Evolutionary conservation across 208 protist species (phyloP).

Genomic region (Trypanosoma boissoni): DNA sequence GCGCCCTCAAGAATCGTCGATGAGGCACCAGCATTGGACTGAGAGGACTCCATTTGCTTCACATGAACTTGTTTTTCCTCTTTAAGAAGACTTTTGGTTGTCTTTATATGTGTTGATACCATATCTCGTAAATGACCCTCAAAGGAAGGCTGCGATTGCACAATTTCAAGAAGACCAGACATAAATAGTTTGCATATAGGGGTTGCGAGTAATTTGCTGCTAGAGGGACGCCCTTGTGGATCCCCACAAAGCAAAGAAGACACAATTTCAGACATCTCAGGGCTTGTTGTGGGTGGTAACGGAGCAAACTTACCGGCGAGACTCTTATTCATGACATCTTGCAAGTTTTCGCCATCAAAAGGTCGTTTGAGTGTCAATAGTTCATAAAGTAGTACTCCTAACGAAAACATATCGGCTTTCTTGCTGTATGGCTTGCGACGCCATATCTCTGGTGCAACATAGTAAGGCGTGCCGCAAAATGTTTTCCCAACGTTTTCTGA

Average conservation of each 20-base stretch:
- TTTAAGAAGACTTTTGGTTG: slow-evolving; percentile 54
- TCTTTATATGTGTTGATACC: slow-evolving; percentile 56
- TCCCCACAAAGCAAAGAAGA: slow-evolving; percentile 51
- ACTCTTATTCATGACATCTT: slow-evolving; percentile 73
- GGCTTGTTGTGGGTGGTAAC: slow-evolving; percentile 50
- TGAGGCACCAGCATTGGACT: slow-evolving; percentile 36
- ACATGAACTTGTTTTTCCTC: slow-evolving; percentile 41
- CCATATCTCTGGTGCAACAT: slow-evolving; percentile 68
- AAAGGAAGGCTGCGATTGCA: slow-evolving; percentile 64
- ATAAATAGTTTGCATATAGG: slow-evolving; percentile 76
- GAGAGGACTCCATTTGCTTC: slow-evolving; percentile 57
- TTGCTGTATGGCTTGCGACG: slow-evolving; percentile 56
- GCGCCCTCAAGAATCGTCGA: slow-evolving; percentile 71
- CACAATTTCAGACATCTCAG: slow-evolving; percentile 66
- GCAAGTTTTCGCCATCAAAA: slow-evolving; percentile 23
- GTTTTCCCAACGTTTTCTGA: slow-evolving; percentile 24
- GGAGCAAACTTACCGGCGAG: slow-evolving; percentile 55
- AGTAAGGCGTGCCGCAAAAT: slow-evolving; percentile 56
- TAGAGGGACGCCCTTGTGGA: slow-evolving; percentile 49
- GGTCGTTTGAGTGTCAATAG: slow-evolving; percentile 28
- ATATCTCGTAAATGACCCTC: slow-evolving; percentile 51
- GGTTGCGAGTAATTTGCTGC: slow-evolving; percentile 61
- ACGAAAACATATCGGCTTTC: slow-evolving; percentile 63
- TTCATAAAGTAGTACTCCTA: slow-evolving; percentile 38
- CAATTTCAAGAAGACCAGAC: slow-evolving; percentile 72